Percentiles rank a stretch among this genome's conserved stretches.
phyloP scores from a whole-genome alignment of 257 asterid species.

The Solanum lignicaule region DNA sequence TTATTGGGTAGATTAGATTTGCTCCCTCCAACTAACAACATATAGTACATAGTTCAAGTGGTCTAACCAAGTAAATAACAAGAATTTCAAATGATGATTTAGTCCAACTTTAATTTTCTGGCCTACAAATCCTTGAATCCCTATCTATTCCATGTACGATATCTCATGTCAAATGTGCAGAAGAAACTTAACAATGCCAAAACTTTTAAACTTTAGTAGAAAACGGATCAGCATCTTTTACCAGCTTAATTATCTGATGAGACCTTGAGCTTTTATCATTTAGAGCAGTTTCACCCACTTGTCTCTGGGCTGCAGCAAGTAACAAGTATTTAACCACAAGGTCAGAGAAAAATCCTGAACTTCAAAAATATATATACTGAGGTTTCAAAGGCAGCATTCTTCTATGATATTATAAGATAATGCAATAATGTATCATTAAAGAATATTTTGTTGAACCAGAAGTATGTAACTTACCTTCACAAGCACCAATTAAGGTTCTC shows the following conservation, averaged over 20 bases:
- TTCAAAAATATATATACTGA: background rate
- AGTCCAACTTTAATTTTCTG: background rate
- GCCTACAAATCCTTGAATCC: background rate
- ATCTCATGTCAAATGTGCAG: background rate
- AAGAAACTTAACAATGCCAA: background rate
- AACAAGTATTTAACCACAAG: constrained; percentile 6
- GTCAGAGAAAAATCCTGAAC: background rate
- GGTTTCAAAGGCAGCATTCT: background rate
- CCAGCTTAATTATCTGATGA: constrained; percentile 95
- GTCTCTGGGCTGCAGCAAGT: constrained; percentile 82
- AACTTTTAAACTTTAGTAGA: background rate
- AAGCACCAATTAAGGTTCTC: constrained; percentile 55
- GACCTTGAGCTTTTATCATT: constrained; percentile 97
- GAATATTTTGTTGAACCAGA: background rate
- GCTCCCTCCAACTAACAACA: background rate
- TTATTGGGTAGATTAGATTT: background rate
- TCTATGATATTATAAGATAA: background rate
- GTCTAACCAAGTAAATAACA: background rate
- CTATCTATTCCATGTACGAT: background rate
- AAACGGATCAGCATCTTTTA: constrained; percentile 10
- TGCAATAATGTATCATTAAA: background rate
- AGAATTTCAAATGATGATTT: background rate
- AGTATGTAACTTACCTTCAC: constrained; percentile 52
- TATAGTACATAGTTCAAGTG: background rate
- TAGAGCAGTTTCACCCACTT: constrained; percentile 86